Conservation (phyloP, 371 early-diverging fungal species). For the Zychaea mexicana region DNA sequence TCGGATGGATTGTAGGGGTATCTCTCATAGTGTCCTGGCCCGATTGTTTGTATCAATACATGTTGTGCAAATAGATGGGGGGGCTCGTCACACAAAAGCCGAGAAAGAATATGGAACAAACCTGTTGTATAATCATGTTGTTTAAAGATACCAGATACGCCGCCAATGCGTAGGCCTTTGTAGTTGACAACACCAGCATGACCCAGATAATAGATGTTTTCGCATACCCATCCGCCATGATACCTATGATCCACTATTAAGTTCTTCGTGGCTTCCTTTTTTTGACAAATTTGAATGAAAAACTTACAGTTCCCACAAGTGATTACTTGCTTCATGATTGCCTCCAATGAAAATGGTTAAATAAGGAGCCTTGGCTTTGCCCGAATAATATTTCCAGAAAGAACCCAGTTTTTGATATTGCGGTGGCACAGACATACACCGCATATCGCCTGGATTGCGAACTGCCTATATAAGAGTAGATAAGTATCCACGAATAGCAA, state of each 20-base stretch:
- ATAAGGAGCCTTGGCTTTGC: conserved; percentile 76
- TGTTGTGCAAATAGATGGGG: no score
- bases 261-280: no score
- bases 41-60: neutral
- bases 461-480: conserved; percentile 60
- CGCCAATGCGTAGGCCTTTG: conserved; percentile 90
- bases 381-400: conserved; percentile 93
- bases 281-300: no score
- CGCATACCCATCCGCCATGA: conserved; percentile 96
- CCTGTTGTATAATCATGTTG: conserved; percentile 65
- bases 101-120: conserved; percentile 9
- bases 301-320: conserved; percentile 90
- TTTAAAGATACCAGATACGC: conserved; percentile 94
- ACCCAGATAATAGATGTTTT: conserved; percentile 95
- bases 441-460: conserved; percentile 83
- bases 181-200: conserved; percentile 80
- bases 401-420: conserved; percentile 83
- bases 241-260: conserved; percentile 41
- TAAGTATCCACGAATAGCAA: neutral
- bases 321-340: conserved; percentile 96
- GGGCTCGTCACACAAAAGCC: no score
- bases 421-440: conserved; percentile 77
- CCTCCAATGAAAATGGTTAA: conserved; percentile 97
- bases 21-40: conserved; percentile 75
- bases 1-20: conserved; percentile 67